Evolutionary conservation across 768 basidiomycete genomes (phyloP).

Genomic region (Leccinum olivaceopallidum): DNA sequence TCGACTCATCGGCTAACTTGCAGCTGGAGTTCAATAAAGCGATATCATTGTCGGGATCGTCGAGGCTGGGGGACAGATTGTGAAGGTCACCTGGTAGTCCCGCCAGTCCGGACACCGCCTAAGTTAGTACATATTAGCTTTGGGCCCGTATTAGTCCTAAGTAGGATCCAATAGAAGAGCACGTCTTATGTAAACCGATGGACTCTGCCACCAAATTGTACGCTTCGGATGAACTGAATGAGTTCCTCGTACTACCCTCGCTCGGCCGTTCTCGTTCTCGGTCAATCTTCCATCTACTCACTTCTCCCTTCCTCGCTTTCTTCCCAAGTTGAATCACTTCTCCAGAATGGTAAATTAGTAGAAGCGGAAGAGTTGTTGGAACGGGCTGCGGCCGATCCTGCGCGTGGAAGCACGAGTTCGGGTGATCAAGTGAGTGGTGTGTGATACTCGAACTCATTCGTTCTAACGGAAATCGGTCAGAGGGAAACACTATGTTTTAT

Average conservation of each 20-base stretch:
- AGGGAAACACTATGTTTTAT: constrained; percentile 73
- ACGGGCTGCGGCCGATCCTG: constrained; percentile 42
- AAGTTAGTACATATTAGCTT: too few relatives aligned
- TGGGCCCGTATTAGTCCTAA: too few relatives aligned
- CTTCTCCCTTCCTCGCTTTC: constrained; percentile 71
- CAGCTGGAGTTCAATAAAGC: neutral
- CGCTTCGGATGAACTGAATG: constrained; percentile 15
- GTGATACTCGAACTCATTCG: neutral
- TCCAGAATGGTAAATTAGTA: constrained; percentile 62
- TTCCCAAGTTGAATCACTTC: constrained; percentile 68
- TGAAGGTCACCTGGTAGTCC: too few relatives aligned
- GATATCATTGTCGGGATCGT: neutral
- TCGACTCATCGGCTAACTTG: too few relatives aligned
- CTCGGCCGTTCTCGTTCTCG: constrained; percentile 67
- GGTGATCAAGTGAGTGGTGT: constrained; percentile 13
- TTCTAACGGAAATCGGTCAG: constrained; percentile 30
- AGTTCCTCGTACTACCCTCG: constrained; percentile 51
- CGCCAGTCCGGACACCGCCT: too few relatives aligned
- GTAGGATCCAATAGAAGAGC: too few relatives aligned
- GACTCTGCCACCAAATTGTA: too few relatives aligned
- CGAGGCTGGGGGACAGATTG: too few relatives aligned
- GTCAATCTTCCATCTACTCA: constrained; percentile 58
- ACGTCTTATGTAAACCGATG: constrained; percentile 14
- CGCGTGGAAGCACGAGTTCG: constrained; percentile 9
- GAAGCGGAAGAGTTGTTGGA: constrained; percentile 66